These are phyloP conservation scores for Colletotrichum paranaense DNA, from an alignment of 2,329 filamentous ascomycete genomes.

Conservation along the genomic window DNA sequence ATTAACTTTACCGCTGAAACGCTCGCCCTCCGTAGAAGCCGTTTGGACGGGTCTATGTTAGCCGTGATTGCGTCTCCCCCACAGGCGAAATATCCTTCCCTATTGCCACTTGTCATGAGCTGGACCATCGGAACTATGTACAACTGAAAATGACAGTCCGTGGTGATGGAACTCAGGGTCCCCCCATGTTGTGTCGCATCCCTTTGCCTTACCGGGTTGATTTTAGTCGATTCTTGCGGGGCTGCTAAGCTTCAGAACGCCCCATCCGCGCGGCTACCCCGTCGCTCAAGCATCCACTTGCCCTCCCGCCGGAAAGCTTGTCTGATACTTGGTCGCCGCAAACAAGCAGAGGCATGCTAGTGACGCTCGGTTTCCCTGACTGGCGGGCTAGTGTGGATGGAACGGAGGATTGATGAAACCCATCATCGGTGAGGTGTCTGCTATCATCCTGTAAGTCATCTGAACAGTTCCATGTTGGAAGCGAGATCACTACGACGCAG, in stretches of 20 bases:
- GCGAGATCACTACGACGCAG: not conserved
- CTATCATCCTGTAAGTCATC: not conserved
- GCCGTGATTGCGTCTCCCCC: not conserved
- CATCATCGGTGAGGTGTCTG: not conserved
- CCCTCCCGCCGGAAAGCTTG: constrained; percentile 4
- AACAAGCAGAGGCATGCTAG: not conserved
- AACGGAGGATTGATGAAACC: not conserved
- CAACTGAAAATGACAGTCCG: not conserved
- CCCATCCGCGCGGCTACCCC: not conserved
- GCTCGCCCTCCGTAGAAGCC: not conserved
- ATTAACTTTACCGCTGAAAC: constrained; percentile 20
- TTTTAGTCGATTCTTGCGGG: not conserved
- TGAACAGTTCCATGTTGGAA: not conserved
- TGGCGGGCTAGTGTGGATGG: not conserved
- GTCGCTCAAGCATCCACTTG: not conserved
- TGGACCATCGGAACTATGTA: not conserved
- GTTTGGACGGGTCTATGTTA: not conserved
- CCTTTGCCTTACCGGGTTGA: not conserved
- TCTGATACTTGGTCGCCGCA: not conserved
- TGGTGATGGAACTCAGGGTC: not conserved
- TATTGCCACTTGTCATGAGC: not conserved
- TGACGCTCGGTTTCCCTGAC: not conserved
- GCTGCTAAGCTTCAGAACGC: not conserved
- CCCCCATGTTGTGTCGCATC: not conserved
- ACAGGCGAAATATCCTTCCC: not conserved